phyloP scores from a whole-genome alignment of 2,329 filamentous ascomycete genomes.

The Exophiala calicioides region DNA sequence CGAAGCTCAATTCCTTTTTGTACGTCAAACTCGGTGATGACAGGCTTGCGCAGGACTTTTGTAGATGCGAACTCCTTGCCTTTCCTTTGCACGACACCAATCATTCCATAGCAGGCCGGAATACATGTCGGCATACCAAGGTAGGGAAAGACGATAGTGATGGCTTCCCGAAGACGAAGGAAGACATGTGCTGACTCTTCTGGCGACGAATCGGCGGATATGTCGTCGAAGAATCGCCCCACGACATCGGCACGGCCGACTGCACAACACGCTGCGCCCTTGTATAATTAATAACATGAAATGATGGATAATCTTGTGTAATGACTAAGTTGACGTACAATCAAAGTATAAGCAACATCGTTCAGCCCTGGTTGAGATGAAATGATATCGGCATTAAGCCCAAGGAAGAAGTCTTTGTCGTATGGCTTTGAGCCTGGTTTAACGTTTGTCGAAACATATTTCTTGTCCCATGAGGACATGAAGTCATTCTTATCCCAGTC shows the following conservation, averaged over 20 bases:
- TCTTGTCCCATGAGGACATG: conserved; percentile 20
- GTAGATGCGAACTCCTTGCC: conserved; percentile 5
- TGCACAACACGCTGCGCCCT: conserved; percentile 17
- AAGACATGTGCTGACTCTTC: conserved; percentile 11
- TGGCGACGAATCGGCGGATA: conserved; percentile 1
- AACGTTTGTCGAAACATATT: conserved; percentile 17
- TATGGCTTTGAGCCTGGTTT: conserved; percentile 10
- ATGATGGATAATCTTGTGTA: neutral
- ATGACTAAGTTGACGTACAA: neutral
- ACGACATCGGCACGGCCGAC: conserved; percentile 17
- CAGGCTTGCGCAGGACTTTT: conserved; percentile 1
- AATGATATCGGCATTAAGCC: conserved; percentile 2
- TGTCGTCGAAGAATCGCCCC: conserved; percentile 16
- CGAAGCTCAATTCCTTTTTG: conserved; percentile 8
- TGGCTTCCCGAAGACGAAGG: conserved; percentile 9
- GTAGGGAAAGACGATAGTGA: conserved; percentile 14
- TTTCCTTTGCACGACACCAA: conserved; percentile 14
- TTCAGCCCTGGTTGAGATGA: conserved; percentile 3
- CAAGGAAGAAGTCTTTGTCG: conserved; percentile 6
- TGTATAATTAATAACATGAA: neutral
- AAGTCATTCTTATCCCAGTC: conserved; percentile 12
- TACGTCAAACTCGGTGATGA: conserved; percentile 8
- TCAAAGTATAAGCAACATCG: conserved; percentile 10
- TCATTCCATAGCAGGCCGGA: conserved; percentile 17
- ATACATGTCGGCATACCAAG: conserved; percentile 16